A percentile compares a stretch with the other conserved stretches of the same genome.
phyloP scores from a whole-genome alignment of 2,329 filamentous ascomycete species.

The Coleophoma cylindrospora region DNA sequence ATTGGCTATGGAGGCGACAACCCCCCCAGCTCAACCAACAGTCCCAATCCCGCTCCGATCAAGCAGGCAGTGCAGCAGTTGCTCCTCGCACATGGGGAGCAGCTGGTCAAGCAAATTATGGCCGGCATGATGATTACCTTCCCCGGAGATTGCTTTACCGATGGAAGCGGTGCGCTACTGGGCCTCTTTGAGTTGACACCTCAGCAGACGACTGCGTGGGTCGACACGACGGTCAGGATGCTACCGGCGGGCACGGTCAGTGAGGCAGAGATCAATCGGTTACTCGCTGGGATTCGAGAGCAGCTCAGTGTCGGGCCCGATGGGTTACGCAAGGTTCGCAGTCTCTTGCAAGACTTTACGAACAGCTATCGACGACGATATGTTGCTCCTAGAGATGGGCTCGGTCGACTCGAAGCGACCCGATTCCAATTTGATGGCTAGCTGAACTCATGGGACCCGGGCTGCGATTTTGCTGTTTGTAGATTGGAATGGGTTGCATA shows the following conservation, averaged over 20 bases:
- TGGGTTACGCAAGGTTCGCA: slow-evolving; percentile 70
- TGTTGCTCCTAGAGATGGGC: slow-evolving; percentile 87
- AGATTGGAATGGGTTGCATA: neutral
- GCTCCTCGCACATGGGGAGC: slow-evolving; percentile 64
- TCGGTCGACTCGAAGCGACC: slow-evolving; percentile 80
- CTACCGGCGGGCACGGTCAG: slow-evolving; percentile 79
- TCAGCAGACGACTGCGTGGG: slow-evolving; percentile 73
- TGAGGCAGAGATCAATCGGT: slow-evolving; percentile 70
- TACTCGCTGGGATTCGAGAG: slow-evolving; percentile 77
- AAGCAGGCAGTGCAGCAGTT: slow-evolving; percentile 69
- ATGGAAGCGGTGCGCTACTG: slow-evolving; percentile 88
- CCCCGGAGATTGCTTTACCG: slow-evolving; percentile 89
- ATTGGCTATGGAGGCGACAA: slow-evolving; percentile 82
- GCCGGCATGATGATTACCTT: slow-evolving; percentile 99
- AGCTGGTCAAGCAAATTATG: slow-evolving; percentile 81
- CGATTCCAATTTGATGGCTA: slow-evolving; percentile 69
- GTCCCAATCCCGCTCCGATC: slow-evolving; percentile 62
- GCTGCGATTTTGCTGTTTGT: neutral
- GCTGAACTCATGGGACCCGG: neutral
- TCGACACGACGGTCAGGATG: slow-evolving; percentile 77
- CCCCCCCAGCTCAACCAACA: slow-evolving; percentile 55
- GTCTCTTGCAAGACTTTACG: slow-evolving; percentile 91
- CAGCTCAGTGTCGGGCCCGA: slow-evolving; percentile 61
- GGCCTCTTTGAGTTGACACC: slow-evolving; percentile 85
- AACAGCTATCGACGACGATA: slow-evolving; percentile 91